A percentile compares a stretch with the other conserved stretches of the same genome.
These are phyloP conservation scores for Telfairia occidentalis DNA, from an alignment of 331 rosid genomes.

Conservation along the genomic window DNA sequence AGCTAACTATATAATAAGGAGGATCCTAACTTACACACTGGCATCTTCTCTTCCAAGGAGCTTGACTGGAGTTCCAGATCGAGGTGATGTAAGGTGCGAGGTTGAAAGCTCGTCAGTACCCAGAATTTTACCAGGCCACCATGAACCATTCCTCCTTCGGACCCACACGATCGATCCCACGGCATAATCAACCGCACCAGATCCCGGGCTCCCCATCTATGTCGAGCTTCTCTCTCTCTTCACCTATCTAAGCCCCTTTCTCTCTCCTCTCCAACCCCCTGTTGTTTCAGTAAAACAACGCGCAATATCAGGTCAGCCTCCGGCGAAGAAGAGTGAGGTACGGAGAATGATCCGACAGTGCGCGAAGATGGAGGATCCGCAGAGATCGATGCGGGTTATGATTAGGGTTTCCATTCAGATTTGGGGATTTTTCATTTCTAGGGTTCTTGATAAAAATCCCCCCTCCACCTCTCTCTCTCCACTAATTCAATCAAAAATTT, in stretches of 20 bases:
- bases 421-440: slow-evolving; percentile 30
- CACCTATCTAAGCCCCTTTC: background rate
- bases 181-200: slow-evolving; percentile 32
- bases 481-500: background rate
- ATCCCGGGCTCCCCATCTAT: slow-evolving; percentile 37
- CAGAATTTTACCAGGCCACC: slow-evolving; percentile 65
- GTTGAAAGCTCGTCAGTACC: slow-evolving; percentile 49
- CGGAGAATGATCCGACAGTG: slow-evolving; percentile 15
- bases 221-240: background rate
- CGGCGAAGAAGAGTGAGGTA: slow-evolving; percentile 29
- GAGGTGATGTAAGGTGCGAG: slow-evolving; percentile 53
- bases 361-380: slow-evolving; percentile 24
- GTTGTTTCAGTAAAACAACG: background rate
- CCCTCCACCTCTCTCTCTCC: background rate
- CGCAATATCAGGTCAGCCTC: slow-evolving; percentile 23
- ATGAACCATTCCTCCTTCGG: slow-evolving; percentile 50
- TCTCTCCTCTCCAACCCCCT: background rate
- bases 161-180: slow-evolving; percentile 62
- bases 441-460: background rate
- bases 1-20: no score
- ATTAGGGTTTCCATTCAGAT: slow-evolving; percentile 48
- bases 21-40: slow-evolving; percentile 39
- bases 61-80: slow-evolving; percentile 59
- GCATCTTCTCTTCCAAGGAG: slow-evolving; percentile 58
- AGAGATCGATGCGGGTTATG: slow-evolving; percentile 23